Base-by-base conservation (phyloP, 257 asterid genomes). In the Cynanchum wilfordii region DNA sequence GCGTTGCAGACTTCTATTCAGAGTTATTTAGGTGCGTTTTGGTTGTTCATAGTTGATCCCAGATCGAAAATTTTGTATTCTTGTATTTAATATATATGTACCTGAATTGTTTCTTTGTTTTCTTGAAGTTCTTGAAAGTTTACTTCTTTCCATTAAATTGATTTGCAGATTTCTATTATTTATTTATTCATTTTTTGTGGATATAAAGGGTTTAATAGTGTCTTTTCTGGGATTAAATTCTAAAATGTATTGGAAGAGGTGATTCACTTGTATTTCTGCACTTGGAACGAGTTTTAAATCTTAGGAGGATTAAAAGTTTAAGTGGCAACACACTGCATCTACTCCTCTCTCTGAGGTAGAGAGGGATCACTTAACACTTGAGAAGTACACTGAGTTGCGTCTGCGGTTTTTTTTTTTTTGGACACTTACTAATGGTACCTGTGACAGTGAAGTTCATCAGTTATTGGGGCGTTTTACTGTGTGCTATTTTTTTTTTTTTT, bases 1-100 rank as follows among this genome's bases (percentile, higher is more conserved):
- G 79, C 88, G 69, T 87, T 94, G 15, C 97, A 89, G 77, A 64
- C 88, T 36, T 91, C 97, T 69, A 82, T 91, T 79, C 93, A 83
- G 85, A 76, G 81, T 67, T 91, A 84, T 82, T 78, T 88, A 78
- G 99, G 99, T 94, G 76, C 68, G 77, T 65, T 59, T 44, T 76
- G 51, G 38, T 50, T 56, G 13, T 74, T 74, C 60, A 5, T 7
- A 36, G 25, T 64, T 64, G 29, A 36, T 36, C 69, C 69, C 16
- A 8, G 50, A 8, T 36, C 49, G 11, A 36, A 33, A 7, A 36
- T 2, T 36, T 24, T 17, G 19, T 2, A 12, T 50, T 66, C 65
- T 73, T 8, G 9, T 27, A 54, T n/a, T 25, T 71, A 10, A 69
- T 66, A 7, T 42, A 42, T 42, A 8, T 42, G 10, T 7, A 40